Base-by-base conservation (phyloP, 805 yeast species). In the Ogataea siamensis region DNA sequence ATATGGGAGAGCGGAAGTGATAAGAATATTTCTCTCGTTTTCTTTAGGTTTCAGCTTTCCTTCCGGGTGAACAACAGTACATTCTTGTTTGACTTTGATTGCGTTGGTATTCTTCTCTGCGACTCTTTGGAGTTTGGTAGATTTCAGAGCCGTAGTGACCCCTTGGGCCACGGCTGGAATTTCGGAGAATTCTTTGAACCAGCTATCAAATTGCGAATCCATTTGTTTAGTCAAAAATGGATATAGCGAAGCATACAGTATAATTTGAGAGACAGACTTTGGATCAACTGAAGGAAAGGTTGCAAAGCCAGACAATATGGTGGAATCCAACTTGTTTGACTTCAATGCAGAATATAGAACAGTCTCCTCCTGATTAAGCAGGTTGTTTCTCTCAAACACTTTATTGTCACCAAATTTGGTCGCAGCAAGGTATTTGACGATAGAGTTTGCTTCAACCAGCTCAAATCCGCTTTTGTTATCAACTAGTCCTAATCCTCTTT, bases 1-100 rank as follows among this genome's bases (percentile, higher is more conserved):
- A 54, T 93, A 93, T 8, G 99, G 99, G 55, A 93, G 75, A 22
- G 99, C 98, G 17, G 98, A 89, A 2, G 98, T 91, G 57, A 93
- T 81, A 51, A 93, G 68, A 40, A 91, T 76, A 64, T 93, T 93
- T 57, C 83, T 76, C 66, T 84, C 84, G 40, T 74, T 75, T 16
- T 73, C 68, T 51, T 76, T 76, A 41, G 98, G 99, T 35, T 74
- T 51, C 46, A 82, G 72, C 35, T 71, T 72, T 18, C 48, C 60
- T 8, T 38, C 39, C n/a, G 41, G 32, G 15, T 39, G 44, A 12
- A 29, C 36, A 24, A 56, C 46, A n/a, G 31, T 32, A 23, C 23
- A 27, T 24, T 51, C 54, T 16, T 46, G 35, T 22, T 47, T 30
- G 16, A 63, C 46, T 8, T 52, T 49, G 8, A 42, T 42, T 5